Conservation (phyloP, 169 alveolate genomes). For the Theileria luwenshuni region DNA sequence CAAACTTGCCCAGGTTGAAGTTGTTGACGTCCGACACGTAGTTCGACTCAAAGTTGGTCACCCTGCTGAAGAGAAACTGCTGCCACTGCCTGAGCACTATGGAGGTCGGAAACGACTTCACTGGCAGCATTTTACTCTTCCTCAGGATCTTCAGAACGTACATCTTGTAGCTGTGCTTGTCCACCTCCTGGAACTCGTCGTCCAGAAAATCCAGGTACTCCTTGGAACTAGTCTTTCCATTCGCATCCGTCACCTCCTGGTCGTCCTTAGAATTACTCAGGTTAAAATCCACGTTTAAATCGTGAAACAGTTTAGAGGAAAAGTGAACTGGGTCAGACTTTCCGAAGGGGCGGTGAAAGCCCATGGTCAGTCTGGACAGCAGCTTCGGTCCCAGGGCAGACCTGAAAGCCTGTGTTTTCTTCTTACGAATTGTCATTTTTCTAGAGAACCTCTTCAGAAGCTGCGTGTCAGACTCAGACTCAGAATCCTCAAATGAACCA, state of each 20-base stretch:
- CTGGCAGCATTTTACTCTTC: slow-evolving; percentile 9
- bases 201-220: not conserved
- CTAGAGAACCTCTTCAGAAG: slow-evolving; percentile 15
- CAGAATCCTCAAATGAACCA: slow-evolving; percentile 3
- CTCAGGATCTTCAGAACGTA: slow-evolving; percentile 28
- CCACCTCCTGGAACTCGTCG: not conserved
- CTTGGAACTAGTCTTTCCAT: not conserved
- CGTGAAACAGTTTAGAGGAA: not conserved
- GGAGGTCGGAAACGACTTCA: slow-evolving; percentile 11
- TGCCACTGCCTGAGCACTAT: slow-evolving; percentile 1
- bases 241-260: not conserved
- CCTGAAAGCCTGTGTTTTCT: not conserved
- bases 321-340: not conserved
- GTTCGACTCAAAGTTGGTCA: not conserved
- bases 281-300: not conserved
- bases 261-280: not conserved
- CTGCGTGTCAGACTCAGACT: slow-evolving; percentile 19
- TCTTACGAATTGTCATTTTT: slow-evolving; percentile 10
- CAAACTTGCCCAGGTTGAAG: not conserved
- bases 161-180: not conserved
- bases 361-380: not conserved
- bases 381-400: not conserved
- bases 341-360: not conserved
- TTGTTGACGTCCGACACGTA: not conserved
- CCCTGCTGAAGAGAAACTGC: not conserved